Percentiles rank a stretch among this genome's conserved stretches.
Evolutionary conservation across 768 basidiomycete genomes (phyloP).

Genomic region (Mycena epipterygia): DNA sequence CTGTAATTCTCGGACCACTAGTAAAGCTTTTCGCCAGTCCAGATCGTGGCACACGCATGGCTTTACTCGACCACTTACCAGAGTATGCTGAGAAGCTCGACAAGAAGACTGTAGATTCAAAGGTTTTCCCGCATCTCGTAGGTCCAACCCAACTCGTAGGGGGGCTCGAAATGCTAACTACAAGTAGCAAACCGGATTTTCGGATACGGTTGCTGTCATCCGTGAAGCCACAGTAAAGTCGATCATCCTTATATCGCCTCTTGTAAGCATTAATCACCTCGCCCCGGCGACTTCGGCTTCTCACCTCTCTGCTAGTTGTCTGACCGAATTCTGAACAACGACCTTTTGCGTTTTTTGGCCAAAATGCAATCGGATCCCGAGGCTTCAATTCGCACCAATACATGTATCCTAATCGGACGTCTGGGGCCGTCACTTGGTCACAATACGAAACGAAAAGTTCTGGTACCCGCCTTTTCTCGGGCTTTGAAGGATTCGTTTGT

Average conservation of each 20-base stretch:
- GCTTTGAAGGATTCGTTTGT: constrained; percentile 93
- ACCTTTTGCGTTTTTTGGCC: constrained; percentile 92
- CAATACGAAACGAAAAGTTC: constrained; percentile 95
- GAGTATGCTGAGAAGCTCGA: constrained; percentile 92
- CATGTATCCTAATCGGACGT: constrained; percentile 94
- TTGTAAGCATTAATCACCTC: constrained; percentile 60
- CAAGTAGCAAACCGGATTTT: constrained; percentile 91
- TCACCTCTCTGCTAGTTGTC: constrained; percentile 67
- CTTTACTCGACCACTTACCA: constrained; percentile 86
- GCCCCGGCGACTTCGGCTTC: neutral
- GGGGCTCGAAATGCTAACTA: neutral
- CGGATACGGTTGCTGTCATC: constrained; percentile 94
- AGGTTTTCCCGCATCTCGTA: constrained; percentile 94
- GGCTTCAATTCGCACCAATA: constrained; percentile 96
- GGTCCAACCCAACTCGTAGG: constrained; percentile 39
- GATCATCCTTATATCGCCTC: constrained; percentile 85
- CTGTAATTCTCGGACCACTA: constrained; percentile 80
- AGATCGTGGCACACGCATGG: constrained; percentile 95
- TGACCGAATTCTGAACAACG: constrained; percentile 96
- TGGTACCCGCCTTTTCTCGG: constrained; percentile 93
- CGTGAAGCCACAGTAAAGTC: constrained; percentile 95
- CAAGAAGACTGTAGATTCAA: constrained; percentile 85
- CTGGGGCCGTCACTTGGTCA: constrained; percentile 88
- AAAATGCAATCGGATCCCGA: constrained; percentile 94
- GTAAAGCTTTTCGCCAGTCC: constrained; percentile 89